A percentile compares a stretch with the other conserved stretches of the same genome.
phyloP scores from a whole-genome alignment of 352 stramenopile genomes.

The Globisporangium recalcitrans region DNA sequence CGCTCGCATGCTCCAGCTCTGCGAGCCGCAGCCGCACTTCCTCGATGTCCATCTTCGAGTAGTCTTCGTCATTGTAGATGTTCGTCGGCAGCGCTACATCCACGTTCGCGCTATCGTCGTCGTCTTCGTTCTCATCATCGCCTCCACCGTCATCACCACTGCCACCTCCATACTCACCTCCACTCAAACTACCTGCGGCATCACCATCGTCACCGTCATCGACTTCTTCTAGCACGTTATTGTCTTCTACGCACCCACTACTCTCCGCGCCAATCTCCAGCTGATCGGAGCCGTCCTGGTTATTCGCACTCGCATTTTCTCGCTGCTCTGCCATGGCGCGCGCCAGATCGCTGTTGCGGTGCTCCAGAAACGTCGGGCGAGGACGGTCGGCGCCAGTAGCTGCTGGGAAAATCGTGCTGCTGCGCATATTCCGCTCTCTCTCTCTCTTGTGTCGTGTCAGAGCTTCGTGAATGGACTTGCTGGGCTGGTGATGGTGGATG shows the following conservation, averaged over 20 bases:
- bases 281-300: neutral
- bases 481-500: neutral
- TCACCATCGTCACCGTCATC: slow-evolving; percentile 17
- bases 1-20: slow-evolving; percentile 37
- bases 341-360: slow-evolving; percentile 18
- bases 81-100: neutral
- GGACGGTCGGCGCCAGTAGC: slow-evolving; percentile 1
- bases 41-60: slow-evolving; percentile 27
- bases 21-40: slow-evolving; percentile 43
- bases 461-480: neutral
- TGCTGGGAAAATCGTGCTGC: slow-evolving; percentile 8
- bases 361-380: slow-evolving; percentile 10
- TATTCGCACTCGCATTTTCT: neutral
- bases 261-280: slow-evolving; percentile 5
- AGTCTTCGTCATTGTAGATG: slow-evolving; percentile 12
- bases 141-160: neutral
- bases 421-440: slow-evolving; percentile 4
- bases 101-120: neutral
- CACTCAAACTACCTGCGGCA: neutral
- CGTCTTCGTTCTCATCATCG: neutral
- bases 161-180: neutral
- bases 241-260: slow-evolving; percentile 7
- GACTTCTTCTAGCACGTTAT: slow-evolving; percentile 19
- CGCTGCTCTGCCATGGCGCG: slow-evolving; percentile 17
- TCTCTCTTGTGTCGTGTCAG: neutral